Evolutionary conservation across 441 rosid species (phyloP).

Genomic region (Erodium moschatum): DNA sequence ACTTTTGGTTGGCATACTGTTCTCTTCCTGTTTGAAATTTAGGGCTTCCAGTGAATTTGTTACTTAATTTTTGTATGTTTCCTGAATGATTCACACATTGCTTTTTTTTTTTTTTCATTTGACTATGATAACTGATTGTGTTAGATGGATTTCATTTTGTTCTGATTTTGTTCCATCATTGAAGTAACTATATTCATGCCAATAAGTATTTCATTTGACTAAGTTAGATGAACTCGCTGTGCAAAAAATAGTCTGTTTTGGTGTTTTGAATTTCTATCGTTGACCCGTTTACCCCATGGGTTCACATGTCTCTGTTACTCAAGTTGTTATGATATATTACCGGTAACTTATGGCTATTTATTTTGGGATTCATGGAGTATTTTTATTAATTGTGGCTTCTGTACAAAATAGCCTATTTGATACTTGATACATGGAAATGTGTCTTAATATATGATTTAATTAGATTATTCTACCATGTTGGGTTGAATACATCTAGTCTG

Average conservation of each 20-base stretch:
- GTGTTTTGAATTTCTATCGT: too few species aligned
- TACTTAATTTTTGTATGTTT: background rate
- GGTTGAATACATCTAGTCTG: background rate
- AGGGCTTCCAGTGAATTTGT: background rate
- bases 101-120: background rate
- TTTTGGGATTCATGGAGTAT: background rate
- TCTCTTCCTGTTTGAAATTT: background rate
- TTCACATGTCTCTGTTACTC: too few species aligned
- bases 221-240: too few species aligned
- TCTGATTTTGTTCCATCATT: too few species aligned
- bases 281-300: too few species aligned
- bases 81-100: background rate
- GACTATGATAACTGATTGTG: too few species aligned
- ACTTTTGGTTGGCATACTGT: background rate
- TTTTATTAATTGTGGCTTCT: background rate
- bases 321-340: too few species aligned
- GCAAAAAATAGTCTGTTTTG: too few species aligned
- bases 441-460: background rate
- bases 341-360: background rate
- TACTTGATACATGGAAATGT: background rate
- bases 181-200: too few species aligned
- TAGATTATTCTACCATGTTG: background rate
- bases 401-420: background rate
- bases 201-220: too few species aligned
- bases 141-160: too few species aligned